These are phyloP conservation scores for Fusarium sororula DNA, from an alignment of 2,329 filamentous ascomycete genomes.

Conservation along the genomic window DNA sequence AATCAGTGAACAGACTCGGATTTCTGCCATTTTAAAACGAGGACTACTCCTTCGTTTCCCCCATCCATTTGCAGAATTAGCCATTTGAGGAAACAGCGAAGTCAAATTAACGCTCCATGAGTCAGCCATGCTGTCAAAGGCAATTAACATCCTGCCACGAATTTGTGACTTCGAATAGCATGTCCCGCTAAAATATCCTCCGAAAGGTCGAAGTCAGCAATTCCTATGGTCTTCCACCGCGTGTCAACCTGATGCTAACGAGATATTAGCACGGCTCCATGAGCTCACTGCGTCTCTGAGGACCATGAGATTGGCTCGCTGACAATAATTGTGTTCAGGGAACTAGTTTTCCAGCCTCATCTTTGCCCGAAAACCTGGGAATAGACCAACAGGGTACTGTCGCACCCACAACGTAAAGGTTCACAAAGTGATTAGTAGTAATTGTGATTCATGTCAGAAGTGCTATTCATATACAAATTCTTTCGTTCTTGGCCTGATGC, in stretches of 20 bases:
- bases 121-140: not conserved
- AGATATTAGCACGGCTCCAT: accelerated
- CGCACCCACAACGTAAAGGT: not conserved
- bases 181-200: too few relatives aligned
- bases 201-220: too few relatives aligned
- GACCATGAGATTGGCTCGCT: too few relatives aligned
- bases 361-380: not conserved
- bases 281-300: not conserved
- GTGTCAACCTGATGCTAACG: too few relatives aligned
- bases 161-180: not conserved
- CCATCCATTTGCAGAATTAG: too few relatives aligned
- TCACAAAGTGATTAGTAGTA: not conserved
- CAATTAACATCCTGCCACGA: accelerated
- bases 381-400: not conserved
- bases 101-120: accelerated
- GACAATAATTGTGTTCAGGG: too few relatives aligned
- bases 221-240: not conserved
- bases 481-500: too few relatives aligned
- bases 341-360: accelerated
- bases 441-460: accelerated
- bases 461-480: accelerated
- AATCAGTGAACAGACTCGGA: too few relatives aligned
- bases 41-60: not conserved
- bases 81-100: not conserved
- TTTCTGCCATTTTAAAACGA: not conserved